phyloP scores from a whole-genome alignment of 2,329 filamentous ascomycete genomes.

The Diplodia sapinea region DNA sequence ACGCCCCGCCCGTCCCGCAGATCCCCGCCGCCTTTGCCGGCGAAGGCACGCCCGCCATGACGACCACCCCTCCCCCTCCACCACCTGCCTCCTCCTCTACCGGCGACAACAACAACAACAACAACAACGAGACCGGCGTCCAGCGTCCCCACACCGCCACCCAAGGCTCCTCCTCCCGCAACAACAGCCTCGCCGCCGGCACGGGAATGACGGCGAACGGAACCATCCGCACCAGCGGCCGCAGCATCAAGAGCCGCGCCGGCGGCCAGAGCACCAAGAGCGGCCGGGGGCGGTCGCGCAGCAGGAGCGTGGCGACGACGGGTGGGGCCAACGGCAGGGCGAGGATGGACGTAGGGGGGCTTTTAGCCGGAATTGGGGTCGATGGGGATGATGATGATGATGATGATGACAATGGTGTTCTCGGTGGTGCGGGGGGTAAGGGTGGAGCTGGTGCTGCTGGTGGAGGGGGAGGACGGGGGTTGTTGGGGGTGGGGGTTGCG shows the following conservation, averaged over 20 bases:
- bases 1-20: constrained; percentile 16
- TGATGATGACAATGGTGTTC: constrained; percentile 28
- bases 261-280: constrained; percentile 38
- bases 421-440: too few relatives aligned
- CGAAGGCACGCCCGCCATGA: constrained; percentile 12
- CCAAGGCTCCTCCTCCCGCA: background rate
- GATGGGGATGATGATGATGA: constrained; percentile 35
- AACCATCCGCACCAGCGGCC: background rate
- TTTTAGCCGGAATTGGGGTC: constrained; percentile 45
- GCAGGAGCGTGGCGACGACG: constrained; percentile 31
- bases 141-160: background rate
- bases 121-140: background rate
- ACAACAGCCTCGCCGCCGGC: background rate
- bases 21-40: constrained; percentile 18
- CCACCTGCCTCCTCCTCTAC: background rate
- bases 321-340: background rate
- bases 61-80: background rate
- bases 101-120: background rate
- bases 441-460: background rate
- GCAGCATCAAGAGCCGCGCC: constrained; percentile 25
- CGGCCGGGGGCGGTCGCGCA: constrained; percentile 36
- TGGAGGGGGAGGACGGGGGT: background rate
- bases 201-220: background rate
- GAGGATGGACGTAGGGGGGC: constrained; percentile 42
- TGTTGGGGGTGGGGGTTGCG: background rate